Evolutionary conservation across 257 asterid genomes (phyloP).

Genomic region (Avicennia marina): DNA sequence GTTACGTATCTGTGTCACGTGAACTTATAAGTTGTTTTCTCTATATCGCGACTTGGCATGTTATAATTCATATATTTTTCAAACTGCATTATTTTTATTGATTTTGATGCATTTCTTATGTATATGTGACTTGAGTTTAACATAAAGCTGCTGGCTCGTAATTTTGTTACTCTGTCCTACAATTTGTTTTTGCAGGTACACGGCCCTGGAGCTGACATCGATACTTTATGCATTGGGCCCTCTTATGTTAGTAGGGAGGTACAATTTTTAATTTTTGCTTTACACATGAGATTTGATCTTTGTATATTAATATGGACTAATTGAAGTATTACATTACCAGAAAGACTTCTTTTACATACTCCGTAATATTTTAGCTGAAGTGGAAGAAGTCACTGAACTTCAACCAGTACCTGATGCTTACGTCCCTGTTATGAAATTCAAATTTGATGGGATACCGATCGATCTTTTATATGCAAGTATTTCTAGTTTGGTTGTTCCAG

Average conservation of each 20-base stretch:
- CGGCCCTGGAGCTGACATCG: slow-evolving; percentile 76
- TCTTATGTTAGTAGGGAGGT: slow-evolving; percentile 62
- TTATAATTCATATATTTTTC: too few species aligned
- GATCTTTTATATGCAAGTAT: slow-evolving; percentile 93
- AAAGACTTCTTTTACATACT: slow-evolving; percentile 77
- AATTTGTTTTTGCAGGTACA: slow-evolving; percentile 39
- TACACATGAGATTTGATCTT: neutral
- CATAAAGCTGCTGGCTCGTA: neutral
- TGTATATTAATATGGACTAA: slow-evolving; percentile 9
- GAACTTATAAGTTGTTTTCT: too few species aligned
- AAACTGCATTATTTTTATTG: too few species aligned
- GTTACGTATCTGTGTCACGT: neutral
- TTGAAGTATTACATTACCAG: slow-evolving; percentile 27
- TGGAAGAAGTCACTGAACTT: slow-evolving; percentile 79
- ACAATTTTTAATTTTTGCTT: neutral
- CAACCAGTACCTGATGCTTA: slow-evolving; percentile 98
- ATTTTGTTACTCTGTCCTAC: neutral
- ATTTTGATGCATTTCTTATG: neutral
- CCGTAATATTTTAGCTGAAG: slow-evolving; percentile 60
- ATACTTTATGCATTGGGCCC: slow-evolving; percentile 68
- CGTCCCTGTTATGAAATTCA: slow-evolving; percentile 93
- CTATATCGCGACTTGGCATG: too few species aligned
- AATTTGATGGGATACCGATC: slow-evolving; percentile 87
- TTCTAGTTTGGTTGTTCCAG: slow-evolving; percentile 76
- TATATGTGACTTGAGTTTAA: neutral